Evolutionary conservation across 768 basidiomycete species (phyloP), one percentile per base, ranked within the genome.

Genomic region (Podaxis sp.): DNA sequence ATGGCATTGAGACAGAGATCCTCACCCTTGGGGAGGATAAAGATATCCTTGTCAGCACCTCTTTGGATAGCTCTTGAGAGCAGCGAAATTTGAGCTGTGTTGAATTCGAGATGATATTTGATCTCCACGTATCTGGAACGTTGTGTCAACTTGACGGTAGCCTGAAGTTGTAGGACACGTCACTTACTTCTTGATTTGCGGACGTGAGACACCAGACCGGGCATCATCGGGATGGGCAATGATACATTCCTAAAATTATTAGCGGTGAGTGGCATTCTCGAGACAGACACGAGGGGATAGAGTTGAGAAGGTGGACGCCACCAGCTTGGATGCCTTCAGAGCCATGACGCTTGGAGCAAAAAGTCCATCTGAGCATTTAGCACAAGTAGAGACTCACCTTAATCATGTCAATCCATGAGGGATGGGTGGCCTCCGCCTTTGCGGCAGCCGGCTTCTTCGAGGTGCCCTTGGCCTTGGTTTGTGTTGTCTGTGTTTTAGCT

Each of bases 181-280:
- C 60, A 65, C 68, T 63, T 80, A 96, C 91, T 93, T 96, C 87
- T 97, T 97, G 80, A 97, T 95, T 70, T 88, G 85, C 59, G 88
- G 91, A 53, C 96, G 88, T 67, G 93, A 96, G 65, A 96, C 95
- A 68, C 94, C 95, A 62, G 73, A 74, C 62, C 93, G 90, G 62
- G 89, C 84, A 66, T 93, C 92, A 36, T 93, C 92, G 6, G 83
- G 83, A 75, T 87, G 77, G 59, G 78, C 81, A 65, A 82, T 75
- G 74, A 96, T 92, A 69, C 91, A 93, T 79, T 95, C 94, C 93
- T 95, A 77, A 67, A 66, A 41, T 64, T 56, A 58, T 46, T 52
- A 46, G 44, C 22, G 60, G 56, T 65, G 56, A 55, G 44, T 54
- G 26, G n/a, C 26, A 55, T 65, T 69, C 33, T 41, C 54, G 53